phyloP scores from a whole-genome alignment of 306 rosid species.

The Quercus suber region DNA sequence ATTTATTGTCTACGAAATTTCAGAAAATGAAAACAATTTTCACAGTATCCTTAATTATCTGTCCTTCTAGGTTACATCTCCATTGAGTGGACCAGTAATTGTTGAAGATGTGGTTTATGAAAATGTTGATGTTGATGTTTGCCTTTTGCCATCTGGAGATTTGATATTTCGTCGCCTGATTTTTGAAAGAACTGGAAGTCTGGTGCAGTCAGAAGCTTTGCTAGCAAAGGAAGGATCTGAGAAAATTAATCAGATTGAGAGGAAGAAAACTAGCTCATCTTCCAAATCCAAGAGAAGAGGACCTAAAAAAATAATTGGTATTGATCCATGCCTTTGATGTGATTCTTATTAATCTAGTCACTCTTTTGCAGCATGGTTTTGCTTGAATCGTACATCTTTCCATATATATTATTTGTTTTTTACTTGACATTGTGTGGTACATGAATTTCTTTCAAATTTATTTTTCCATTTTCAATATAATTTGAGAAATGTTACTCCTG shows the following conservation, averaged over 20 bases:
- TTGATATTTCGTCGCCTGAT: constrained; percentile 85
- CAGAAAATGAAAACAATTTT: constrained; percentile 6
- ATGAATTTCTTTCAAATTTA: too few species aligned
- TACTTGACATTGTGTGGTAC: too few species aligned
- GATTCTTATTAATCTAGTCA: neutral
- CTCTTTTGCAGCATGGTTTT: neutral
- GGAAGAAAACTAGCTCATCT: constrained; percentile 53
- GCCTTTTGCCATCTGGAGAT: constrained; percentile 59
- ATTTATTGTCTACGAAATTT: constrained; percentile 6
- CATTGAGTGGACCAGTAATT: constrained; percentile 72
- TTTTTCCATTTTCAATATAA: too few species aligned
- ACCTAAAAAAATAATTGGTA: constrained; percentile 50
- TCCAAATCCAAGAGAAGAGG: constrained; percentile 68
- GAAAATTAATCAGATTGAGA: constrained; percentile 39
- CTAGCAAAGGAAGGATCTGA: constrained; percentile 43
- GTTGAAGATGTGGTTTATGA: constrained; percentile 93
- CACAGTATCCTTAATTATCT: constrained; percentile 20
- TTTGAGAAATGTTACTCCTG: too few species aligned
- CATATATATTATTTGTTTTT: too few species aligned
- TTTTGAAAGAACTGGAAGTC: constrained; percentile 78
- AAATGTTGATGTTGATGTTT: constrained; percentile 49
- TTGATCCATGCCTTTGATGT: neutral
- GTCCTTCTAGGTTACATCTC: constrained; percentile 66
- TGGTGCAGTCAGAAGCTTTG: constrained; percentile 96
- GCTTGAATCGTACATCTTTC: too few species aligned